Percentiles rank a stretch among this genome's conserved stretches.
These are phyloP conservation scores for Neocucurbitaria cava DNA, from an alignment of 2,329 filamentous ascomycete species.

Conservation along the genomic window DNA sequence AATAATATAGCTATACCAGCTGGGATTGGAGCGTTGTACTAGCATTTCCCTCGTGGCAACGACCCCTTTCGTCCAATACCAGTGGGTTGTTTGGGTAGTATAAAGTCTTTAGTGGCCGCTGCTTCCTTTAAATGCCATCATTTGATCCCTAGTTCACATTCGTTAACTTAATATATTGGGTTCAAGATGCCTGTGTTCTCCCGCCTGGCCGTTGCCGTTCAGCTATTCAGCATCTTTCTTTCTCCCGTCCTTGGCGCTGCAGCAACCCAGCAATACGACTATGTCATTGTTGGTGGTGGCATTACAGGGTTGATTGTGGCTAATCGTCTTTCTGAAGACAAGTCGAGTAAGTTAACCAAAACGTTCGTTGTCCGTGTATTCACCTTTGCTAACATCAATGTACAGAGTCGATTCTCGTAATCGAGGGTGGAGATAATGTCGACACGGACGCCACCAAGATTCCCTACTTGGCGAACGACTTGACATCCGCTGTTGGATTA, in stretches of 20 bases:
- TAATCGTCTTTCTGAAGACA: conserved; percentile 35
- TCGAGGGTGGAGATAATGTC: conserved; percentile 35
- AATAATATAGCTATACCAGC: background rate
- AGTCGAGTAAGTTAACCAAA: conserved; percentile 16
- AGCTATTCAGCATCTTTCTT: conserved; percentile 30
- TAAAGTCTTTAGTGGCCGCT: conserved; percentile 23
- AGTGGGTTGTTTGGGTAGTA: conserved; percentile 16
- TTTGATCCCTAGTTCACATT: conserved; percentile 15
- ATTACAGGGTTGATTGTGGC: conserved; percentile 39
- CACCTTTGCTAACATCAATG: conserved; percentile 2
- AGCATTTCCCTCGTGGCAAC: conserved; percentile 17
- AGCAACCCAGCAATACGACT: conserved; percentile 30
- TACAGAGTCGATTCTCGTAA: conserved; percentile 33
- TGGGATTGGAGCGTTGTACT: conserved; percentile 14
- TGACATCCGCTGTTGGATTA: conserved; percentile 27
- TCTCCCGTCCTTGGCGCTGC: conserved; percentile 23
- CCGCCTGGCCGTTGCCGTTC: conserved; percentile 33
- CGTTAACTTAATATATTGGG: conserved; percentile 18
- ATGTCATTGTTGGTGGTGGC: conserved; percentile 42
- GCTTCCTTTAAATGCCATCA: conserved; percentile 1
- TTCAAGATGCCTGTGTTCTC: conserved; percentile 34
- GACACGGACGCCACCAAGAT: conserved; percentile 32
- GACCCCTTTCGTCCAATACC: conserved; percentile 14
- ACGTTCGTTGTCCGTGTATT: too few species aligned
- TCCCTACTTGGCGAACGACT: conserved; percentile 34